A percentile compares a stretch with the other conserved stretches of the same genome.
Conservation (phyloP, 148 eudicot genomes). For the Drosera capensis region DNA sequence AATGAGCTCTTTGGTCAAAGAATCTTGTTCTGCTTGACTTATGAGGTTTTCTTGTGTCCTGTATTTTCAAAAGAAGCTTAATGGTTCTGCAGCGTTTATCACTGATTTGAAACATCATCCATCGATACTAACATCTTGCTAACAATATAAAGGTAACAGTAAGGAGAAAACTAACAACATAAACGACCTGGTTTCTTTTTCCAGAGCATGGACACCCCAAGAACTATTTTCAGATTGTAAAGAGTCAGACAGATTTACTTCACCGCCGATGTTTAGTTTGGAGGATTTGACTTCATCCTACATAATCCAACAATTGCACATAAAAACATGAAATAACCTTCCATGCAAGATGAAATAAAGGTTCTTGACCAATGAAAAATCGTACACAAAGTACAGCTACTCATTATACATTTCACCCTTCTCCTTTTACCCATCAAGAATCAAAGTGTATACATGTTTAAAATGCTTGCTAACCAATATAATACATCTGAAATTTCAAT, state of each 20-base stretch:
- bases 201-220: slow-evolving; percentile 11
- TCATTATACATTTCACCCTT: no score
- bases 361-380: no score
- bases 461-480: no score
- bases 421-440: no score
- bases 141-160: neutral
- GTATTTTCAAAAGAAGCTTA: slow-evolving; percentile 6
- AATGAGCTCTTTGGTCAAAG: slow-evolving; percentile 21
- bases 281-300: slow-evolving; percentile 46
- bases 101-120: neutral
- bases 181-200: slow-evolving; percentile 40
- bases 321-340: no score
- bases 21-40: slow-evolving; percentile 24
- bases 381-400: no score
- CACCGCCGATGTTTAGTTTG: slow-evolving; percentile 16
- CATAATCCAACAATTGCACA: slow-evolving; percentile 7
- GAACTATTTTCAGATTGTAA: slow-evolving; percentile 23
- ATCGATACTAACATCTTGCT: neutral
- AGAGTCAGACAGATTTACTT: slow-evolving; percentile 23
- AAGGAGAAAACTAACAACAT: neutral
- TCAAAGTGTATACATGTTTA: no score
- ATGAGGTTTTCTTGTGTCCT: slow-evolving; percentile 46
- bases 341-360: no score
- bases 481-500: no score
- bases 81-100: neutral